Evolutionary conservation across 208 protist species (phyloP).

Genomic region (Angomonas ambiguus): DNA sequence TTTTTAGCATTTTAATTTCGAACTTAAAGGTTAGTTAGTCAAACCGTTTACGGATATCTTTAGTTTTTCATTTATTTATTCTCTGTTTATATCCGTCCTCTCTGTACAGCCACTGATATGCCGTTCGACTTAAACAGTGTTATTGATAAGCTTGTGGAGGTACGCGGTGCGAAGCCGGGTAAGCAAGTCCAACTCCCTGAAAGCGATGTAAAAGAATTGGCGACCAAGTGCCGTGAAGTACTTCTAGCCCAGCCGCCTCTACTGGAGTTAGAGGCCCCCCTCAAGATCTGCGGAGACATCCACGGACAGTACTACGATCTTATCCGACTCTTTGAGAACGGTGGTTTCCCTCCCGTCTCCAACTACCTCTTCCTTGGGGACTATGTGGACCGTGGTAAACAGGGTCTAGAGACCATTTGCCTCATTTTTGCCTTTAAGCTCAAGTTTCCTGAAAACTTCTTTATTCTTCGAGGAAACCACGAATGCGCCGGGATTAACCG

Average conservation of each 20-base stretch:
- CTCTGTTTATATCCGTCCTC: neutral
- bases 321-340: constrained; percentile 69
- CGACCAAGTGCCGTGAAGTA: constrained; percentile 65
- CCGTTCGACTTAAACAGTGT: constrained; percentile 85
- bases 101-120: constrained; percentile 20
- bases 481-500: constrained; percentile 73
- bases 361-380: constrained; percentile 97
- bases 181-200: constrained; percentile 10
- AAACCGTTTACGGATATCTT: constrained; percentile 6
- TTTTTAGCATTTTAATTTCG: neutral
- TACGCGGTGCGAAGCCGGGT: constrained; percentile 77
- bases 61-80: constrained; percentile 9
- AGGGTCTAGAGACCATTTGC: constrained; percentile 64
- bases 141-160: constrained; percentile 91
- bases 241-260: constrained; percentile 89
- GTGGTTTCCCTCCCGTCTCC: constrained; percentile 28
- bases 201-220: constrained; percentile 67
- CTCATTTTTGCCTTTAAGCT: constrained; percentile 86
- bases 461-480: constrained; percentile 89
- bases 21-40: no score
- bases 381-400: constrained; percentile 95
- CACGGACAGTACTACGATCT: constrained; percentile 85
- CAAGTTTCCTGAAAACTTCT: constrained; percentile 75
- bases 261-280: constrained; percentile 71
- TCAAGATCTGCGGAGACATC: constrained; percentile 85